phyloP scores from a whole-genome alignment of 805 yeast species.

The Candida peoriensis region DNA sequence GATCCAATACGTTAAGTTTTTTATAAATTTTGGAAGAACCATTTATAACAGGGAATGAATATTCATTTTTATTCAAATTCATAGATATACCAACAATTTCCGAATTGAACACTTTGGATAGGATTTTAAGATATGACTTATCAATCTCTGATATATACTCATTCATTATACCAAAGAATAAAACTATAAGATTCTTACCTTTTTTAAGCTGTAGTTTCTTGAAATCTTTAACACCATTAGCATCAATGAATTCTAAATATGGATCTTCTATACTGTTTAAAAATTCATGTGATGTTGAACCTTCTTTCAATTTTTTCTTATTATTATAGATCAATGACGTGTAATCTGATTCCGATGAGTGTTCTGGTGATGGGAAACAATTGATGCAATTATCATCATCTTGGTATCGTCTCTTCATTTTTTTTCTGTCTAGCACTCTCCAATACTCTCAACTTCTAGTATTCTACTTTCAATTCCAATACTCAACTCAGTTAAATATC shows the following conservation, averaged over 20 bases:
- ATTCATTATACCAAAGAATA: conserved; percentile 22
- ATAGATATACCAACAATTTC: conserved; percentile 20
- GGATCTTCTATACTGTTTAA: conserved; percentile 9
- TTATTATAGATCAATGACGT: neutral
- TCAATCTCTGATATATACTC: conserved; percentile 12
- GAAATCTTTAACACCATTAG: neutral
- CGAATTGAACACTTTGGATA: conserved; percentile 5
- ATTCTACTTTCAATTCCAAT: too few species aligned
- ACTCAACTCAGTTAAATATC: too few species aligned
- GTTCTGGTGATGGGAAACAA: conserved; percentile 16
- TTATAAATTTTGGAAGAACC: conserved; percentile 11
- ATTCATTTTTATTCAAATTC: conserved; percentile 10
- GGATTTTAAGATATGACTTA: neutral
- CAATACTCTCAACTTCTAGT: too few species aligned
- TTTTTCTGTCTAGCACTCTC: too few species aligned
- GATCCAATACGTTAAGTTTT: conserved; percentile 19
- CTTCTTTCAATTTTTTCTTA: neutral
- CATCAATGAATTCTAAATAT: conserved; percentile 9
- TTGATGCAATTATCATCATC: conserved; percentile 2
- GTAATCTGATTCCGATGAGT: conserved; percentile 8
- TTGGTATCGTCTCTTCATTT: conserved; percentile 12
- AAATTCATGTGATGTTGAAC: conserved; percentile 7
- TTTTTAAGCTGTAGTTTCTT: conserved; percentile 3
- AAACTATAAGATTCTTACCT: conserved; percentile 13
- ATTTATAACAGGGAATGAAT: conserved; percentile 17